Evolutionary conservation across 257 asterid species (phyloP), one percentile per base, ranked within the genome.

Genomic region (Solanum gracilifrons): DNA sequence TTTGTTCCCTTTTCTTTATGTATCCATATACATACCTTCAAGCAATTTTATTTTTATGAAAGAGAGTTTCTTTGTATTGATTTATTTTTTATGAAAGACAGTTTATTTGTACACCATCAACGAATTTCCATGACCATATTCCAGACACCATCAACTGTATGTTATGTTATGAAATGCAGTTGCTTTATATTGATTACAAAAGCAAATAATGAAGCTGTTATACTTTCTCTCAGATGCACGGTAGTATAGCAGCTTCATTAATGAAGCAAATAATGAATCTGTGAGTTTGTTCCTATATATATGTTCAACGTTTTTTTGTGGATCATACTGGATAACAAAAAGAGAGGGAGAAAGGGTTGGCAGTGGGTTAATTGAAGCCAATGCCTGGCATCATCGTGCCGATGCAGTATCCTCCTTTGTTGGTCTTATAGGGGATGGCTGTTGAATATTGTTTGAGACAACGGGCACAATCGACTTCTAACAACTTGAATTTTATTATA

Each of bases 351-450:
- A 96, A 89, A 94, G 89, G 92, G 90, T 93, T 21, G 98, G 98
- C 89, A 97, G 99, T 87, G 98, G 97, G 75, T 96, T 96, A 88
- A 93, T 96, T 98, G 95, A 93, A 93, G 99, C 98, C 77, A 97
- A 97, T 89, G 99, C 99, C 82, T 97, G 99, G 99, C 99, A 97
- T 92, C 99, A 97, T 76, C 98, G 98, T 25, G 95, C 98, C 2
- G 99, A 96, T 94, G 97, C 99, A 91, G 86, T 95, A 92, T 96
- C 99, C 87, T 96, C 99, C 29, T 90, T 95, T 43, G 99, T 97
- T 90, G 98, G 98, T 90, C 99, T 97, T 86, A 86, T 97, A 88
- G 98, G 99, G 93, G 99, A 96, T 97, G 99, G 99, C 96, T 55
- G n/a, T 55, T 55, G n/a, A 55, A 55, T 55, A 55, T 55, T 55